A percentile compares a stretch with the other conserved stretches of the same genome.
Conservation (phyloP, 192 early-diverging fungal genomes). For the Mortierella hygrophila region DNA sequence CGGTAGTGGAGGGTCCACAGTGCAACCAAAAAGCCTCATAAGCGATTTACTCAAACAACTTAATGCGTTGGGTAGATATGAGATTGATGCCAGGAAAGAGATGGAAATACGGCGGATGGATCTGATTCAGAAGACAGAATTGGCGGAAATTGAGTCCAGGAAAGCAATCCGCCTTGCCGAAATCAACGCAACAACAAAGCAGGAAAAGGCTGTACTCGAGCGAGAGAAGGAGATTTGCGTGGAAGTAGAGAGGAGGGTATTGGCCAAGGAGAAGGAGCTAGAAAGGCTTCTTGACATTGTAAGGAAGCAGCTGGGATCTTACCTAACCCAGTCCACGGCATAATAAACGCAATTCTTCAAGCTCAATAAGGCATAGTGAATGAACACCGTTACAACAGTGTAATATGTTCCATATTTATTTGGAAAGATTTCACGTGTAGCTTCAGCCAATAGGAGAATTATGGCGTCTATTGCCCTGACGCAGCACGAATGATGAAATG, state of each 20-base stretch:
- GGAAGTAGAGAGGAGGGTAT: constrained; percentile 2
- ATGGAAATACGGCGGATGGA: background rate
- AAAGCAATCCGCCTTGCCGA: constrained; percentile 22
- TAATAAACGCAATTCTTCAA: background rate
- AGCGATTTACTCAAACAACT: background rate
- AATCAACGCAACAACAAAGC: constrained; percentile 5
- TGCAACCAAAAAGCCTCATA: background rate
- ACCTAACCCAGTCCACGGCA: background rate
- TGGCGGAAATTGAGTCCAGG: constrained; percentile 12
- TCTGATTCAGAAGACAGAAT: background rate
- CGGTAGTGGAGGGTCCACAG: background rate
- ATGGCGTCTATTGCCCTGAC: background rate
- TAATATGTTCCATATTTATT: no score
- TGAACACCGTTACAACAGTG: no score
- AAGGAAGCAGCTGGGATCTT: constrained; percentile 1
- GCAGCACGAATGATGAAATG: background rate
- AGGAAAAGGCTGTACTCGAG: constrained; percentile 7
- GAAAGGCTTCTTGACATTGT: constrained; percentile 7
- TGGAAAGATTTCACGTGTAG: no score
- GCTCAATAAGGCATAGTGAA: no score
- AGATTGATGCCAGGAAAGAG: constrained; percentile 5
- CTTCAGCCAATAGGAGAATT: no score
- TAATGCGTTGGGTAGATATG: background rate
- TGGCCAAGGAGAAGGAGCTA: constrained; percentile 6
- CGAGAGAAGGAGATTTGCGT: background rate